Evolutionary conservation across 495 filamentous ascomycete genomes (phyloP).

Genomic region (Astrocystis sublimbata): DNA sequence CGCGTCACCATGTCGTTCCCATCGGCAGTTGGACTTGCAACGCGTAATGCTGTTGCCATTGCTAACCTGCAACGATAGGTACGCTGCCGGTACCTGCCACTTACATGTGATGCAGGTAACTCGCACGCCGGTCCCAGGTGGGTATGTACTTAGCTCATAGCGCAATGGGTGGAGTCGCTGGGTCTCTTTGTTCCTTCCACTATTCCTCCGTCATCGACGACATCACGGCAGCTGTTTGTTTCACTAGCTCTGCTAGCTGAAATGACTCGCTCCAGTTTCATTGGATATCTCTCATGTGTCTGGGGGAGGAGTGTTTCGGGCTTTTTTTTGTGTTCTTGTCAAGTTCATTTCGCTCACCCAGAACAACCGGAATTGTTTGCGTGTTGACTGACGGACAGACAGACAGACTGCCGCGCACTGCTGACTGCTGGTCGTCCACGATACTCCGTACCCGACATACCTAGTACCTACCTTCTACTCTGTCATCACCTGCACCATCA

Average conservation of each 20-base stretch:
- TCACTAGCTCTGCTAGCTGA: background rate
- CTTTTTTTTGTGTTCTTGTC: background rate
- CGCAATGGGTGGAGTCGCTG: background rate
- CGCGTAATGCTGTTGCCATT: background rate
- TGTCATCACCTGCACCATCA: too few species aligned
- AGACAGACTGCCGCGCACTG: too few species aligned
- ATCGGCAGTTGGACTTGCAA: background rate
- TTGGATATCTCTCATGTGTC: background rate
- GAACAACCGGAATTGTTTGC: too few species aligned
- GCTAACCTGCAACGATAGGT: too few species aligned
- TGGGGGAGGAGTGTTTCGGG: background rate
- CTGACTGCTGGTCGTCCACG: too few species aligned
- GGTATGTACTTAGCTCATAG: background rate
- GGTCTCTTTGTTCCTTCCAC: too few species aligned
- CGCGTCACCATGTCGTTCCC: background rate
- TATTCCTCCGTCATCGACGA: background rate
- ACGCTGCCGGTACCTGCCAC: too few species aligned
- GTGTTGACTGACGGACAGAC: too few species aligned
- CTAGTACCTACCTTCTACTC: too few species aligned
- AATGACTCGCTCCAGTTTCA: conserved; percentile 7
- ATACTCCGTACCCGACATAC: too few species aligned
- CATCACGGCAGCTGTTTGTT: conserved; percentile 10
- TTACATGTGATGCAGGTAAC: too few species aligned
- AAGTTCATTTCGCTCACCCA: background rate
- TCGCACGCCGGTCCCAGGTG: too few species aligned